Conservation (phyloP, 352 stramenopile genomes). For the Phytophthora tubulina region DNA sequence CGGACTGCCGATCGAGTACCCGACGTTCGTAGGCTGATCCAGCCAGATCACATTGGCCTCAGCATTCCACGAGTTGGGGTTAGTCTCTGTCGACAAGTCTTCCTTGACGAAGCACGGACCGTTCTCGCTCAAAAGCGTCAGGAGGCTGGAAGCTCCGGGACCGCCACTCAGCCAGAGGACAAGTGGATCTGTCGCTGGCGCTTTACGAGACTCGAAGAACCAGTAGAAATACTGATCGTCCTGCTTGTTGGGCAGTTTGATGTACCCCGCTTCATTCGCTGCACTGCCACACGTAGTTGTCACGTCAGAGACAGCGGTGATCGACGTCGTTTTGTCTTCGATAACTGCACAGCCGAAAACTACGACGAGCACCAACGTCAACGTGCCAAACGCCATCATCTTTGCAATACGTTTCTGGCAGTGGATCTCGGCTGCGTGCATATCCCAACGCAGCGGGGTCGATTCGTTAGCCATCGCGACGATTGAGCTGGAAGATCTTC, state of each 20-base stretch:
- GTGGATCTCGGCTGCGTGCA: not conserved
- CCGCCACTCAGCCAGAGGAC: slow-evolving; percentile 69
- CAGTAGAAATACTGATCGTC: slow-evolving; percentile 74
- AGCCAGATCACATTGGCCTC: slow-evolving; percentile 69
- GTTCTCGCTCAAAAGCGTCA: slow-evolving; percentile 61
- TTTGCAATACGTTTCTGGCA: slow-evolving; percentile 29
- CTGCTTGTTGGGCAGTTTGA: slow-evolving; percentile 53
- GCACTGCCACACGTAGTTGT: slow-evolving; percentile 27
- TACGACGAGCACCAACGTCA: slow-evolving; percentile 19
- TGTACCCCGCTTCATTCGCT: slow-evolving; percentile 57
- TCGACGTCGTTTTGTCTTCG: not conserved
- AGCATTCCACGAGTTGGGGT: slow-evolving; percentile 71
- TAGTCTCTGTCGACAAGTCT: slow-evolving; percentile 48
- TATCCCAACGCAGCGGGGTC: slow-evolving; percentile 26
- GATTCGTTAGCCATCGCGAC: slow-evolving; percentile 24
- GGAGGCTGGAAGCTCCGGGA: slow-evolving; percentile 54
- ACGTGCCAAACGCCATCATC: slow-evolving; percentile 24
- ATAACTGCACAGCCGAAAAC: slow-evolving; percentile 23
- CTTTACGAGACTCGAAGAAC: slow-evolving; percentile 63
- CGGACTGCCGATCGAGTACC: slow-evolving; percentile 60
- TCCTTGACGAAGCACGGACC: slow-evolving; percentile 57
- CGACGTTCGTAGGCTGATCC: slow-evolving; percentile 29
- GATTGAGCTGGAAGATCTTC: slow-evolving; percentile 1
- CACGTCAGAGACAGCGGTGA: not conserved
- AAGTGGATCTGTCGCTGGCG: slow-evolving; percentile 49